These are phyloP conservation scores for Dactylonectria estremocensis DNA, from an alignment of 2,329 filamentous ascomycete species.

Conservation along the genomic window DNA sequence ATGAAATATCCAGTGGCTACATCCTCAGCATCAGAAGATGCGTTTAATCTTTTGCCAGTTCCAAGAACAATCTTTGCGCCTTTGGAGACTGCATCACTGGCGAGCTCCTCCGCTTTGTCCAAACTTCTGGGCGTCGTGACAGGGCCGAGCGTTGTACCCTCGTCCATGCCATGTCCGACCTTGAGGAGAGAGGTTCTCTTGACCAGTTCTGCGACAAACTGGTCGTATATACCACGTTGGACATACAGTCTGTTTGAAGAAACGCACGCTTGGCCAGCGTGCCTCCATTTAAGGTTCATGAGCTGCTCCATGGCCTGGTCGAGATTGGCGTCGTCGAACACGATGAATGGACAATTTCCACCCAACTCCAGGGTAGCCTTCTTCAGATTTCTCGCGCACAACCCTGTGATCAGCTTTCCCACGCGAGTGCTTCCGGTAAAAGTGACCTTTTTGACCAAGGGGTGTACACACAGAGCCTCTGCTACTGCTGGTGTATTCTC, in stretches of 20 bases:
- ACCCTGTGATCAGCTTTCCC: conserved; percentile 74
- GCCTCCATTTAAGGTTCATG: conserved; percentile 58
- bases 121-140: conserved; percentile 54
- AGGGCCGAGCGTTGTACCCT: conserved; percentile 53
- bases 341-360: conserved; percentile 77
- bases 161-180: conserved; percentile 72
- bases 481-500: conserved; percentile 61
- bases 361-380: conserved; percentile 79
- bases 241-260: conserved; percentile 74
- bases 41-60: conserved; percentile 63
- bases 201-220: conserved; percentile 70
- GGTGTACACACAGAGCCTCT: conserved; percentile 63
- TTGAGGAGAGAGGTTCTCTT: conserved; percentile 68
- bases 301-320: conserved; percentile 77
- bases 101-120: conserved; percentile 63
- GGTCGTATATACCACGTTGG: conserved; percentile 73
- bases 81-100: conserved; percentile 71
- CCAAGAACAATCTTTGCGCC: conserved; percentile 72
- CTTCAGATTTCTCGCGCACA: conserved; percentile 76
- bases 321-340: conserved; percentile 78
- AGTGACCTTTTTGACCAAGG: conserved; percentile 73
- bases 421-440: conserved; percentile 83
- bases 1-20: conserved; percentile 74
- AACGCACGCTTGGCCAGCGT: conserved; percentile 81
- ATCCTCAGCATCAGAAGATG: conserved; percentile 50